Percentiles rank a stretch among this genome's conserved stretches.
Evolutionary conservation across 2,329 filamentous ascomycete species (phyloP).

Genomic region (Colletotrichum kahawae): DNA sequence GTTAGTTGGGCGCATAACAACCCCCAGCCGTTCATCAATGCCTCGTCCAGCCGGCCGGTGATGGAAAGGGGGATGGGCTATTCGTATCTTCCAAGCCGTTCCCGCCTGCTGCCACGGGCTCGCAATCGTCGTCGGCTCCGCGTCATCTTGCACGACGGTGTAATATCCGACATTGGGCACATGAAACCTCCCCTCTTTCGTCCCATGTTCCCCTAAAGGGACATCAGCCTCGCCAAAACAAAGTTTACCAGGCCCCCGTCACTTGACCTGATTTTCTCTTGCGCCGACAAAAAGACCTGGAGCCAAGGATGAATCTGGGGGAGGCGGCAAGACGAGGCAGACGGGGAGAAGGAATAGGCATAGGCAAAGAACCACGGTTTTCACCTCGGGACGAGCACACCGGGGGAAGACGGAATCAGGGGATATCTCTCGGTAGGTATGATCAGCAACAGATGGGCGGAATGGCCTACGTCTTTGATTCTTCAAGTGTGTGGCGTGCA

Average conservation of each 20-base stretch:
- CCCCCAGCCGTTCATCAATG: neutral
- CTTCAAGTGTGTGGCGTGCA: neutral
- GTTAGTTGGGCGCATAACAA: neutral
- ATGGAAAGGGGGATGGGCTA: neutral
- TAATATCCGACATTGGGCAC: neutral
- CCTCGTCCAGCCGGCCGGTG: neutral
- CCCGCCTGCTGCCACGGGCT: neutral
- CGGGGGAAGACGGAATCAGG: neutral
- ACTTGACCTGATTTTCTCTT: conserved; percentile 5
- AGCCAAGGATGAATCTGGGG: neutral
- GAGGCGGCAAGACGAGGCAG: neutral
- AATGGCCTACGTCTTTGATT: neutral
- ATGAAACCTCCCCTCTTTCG: conserved; percentile 18
- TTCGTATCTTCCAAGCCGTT: neutral
- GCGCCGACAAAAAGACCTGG: neutral
- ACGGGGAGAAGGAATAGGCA: neutral
- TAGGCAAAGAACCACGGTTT: neutral
- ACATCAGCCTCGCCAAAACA: conserved; percentile 9
- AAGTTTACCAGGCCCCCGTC: conserved; percentile 10
- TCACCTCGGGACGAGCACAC: neutral
- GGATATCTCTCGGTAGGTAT: neutral
- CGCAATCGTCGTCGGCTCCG: conserved; percentile 8
- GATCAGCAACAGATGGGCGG: neutral
- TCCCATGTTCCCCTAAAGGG: neutral
- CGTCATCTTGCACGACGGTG: neutral